Evolutionary conservation across 1,139 yeast species (phyloP).

Genomic region (Yamadazyma diddensiae): DNA sequence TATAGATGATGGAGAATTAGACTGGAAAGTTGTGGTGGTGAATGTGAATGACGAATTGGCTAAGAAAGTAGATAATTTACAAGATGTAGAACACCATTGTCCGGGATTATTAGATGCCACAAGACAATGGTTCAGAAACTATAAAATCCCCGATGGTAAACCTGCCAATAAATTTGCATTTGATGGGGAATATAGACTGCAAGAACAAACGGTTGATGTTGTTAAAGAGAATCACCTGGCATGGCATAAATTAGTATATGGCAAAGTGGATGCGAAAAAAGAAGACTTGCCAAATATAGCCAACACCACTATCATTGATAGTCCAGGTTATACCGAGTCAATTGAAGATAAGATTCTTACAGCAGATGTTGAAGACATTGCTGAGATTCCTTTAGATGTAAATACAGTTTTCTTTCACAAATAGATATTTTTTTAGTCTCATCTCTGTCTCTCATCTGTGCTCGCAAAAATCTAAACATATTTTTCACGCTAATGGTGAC

Average conservation of each 20-base stretch:
- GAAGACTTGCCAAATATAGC: slow-evolving; percentile 44
- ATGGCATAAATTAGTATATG: slow-evolving; percentile 63
- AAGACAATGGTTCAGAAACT: slow-evolving; percentile 87
- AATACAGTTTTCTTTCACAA: slow-evolving; percentile 13
- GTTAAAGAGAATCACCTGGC: slow-evolving; percentile 69
- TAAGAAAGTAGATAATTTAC: slow-evolving; percentile 64
- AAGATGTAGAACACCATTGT: slow-evolving; percentile 69
- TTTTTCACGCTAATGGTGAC: too few species aligned
- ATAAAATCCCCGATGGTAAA: slow-evolving; percentile 89
- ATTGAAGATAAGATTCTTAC: too few species aligned
- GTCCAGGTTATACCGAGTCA: slow-evolving; percentile 36
- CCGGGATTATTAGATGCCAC: slow-evolving; percentile 84
- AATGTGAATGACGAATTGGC: slow-evolving; percentile 77
- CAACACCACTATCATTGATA: slow-evolving; percentile 62
- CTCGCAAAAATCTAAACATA: too few species aligned
- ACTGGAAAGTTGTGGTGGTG: slow-evolving; percentile 86
- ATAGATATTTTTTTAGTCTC: background rate
- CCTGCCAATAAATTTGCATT: slow-evolving; percentile 85
- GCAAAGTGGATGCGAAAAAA: slow-evolving; percentile 36
- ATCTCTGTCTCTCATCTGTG: too few species aligned
- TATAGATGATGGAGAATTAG: slow-evolving; percentile 90
- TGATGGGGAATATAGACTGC: slow-evolving; percentile 75
- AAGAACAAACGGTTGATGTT: slow-evolving; percentile 67
- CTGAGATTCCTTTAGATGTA: slow-evolving; percentile 10
- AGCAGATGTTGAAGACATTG: too few species aligned